These are phyloP conservation scores for Papiliotrema laurentii DNA, from an alignment of 1,284 basidiomycete genomes.

Conservation along the genomic window DNA sequence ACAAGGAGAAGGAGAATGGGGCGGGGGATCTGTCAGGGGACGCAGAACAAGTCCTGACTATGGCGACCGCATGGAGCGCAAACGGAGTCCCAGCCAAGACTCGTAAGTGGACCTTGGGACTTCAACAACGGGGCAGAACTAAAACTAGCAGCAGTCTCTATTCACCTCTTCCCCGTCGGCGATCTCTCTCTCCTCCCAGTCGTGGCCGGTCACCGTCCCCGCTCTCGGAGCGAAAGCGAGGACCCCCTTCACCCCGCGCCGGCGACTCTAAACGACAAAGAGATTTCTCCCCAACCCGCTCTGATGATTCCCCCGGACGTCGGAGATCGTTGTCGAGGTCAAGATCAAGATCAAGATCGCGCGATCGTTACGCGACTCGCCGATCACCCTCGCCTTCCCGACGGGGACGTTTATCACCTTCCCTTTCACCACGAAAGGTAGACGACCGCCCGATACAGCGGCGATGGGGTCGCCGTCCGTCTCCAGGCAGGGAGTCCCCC, in stretches of 20 bases:
- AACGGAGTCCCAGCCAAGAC: background rate
- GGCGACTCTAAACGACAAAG: background rate
- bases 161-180: background rate
- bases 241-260: background rate
- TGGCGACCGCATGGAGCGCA: constrained; percentile 10
- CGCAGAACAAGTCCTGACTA: constrained; percentile 29
- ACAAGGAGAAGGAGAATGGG: constrained; percentile 5
- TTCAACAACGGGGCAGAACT: too few species aligned
- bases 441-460: background rate
- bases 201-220: background rate
- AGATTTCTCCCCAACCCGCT: background rate
- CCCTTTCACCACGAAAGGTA: background rate
- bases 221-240: background rate
- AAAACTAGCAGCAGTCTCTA: background rate
- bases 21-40: constrained; percentile 5
- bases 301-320: background rate
- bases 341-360: background rate
- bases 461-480: background rate
- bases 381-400: constrained; percentile 2
- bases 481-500: background rate
- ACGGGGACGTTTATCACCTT: background rate
- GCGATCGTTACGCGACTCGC: background rate
- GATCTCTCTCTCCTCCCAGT: constrained; percentile 1
- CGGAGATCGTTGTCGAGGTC: background rate
- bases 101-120: background rate